A percentile compares a stretch with the other conserved stretches of the same genome.
These are phyloP conservation scores for Colletotrichum lentis DNA, from an alignment of 2,329 filamentous ascomycete genomes.

Conservation along the genomic window DNA sequence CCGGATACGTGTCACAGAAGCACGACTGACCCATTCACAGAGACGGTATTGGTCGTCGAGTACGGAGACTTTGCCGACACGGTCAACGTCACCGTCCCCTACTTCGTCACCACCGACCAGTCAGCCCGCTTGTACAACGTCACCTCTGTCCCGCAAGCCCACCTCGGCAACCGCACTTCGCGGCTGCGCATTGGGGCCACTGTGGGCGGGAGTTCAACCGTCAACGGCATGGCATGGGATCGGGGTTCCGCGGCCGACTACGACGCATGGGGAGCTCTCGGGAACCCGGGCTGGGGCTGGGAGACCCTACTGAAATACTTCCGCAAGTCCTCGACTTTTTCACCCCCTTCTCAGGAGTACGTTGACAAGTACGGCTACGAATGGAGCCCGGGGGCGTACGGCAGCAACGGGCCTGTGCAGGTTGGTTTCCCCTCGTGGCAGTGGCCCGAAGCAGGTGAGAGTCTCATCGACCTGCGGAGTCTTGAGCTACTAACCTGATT, in stretches of 20 bases:
- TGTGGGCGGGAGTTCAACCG: conserved; percentile 44
- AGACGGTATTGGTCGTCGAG: conserved; percentile 43
- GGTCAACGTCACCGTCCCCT: conserved; percentile 41
- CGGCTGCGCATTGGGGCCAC: conserved; percentile 42
- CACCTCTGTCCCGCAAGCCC: conserved; percentile 42
- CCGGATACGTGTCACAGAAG: not conserved
- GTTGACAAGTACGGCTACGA: conserved; percentile 24
- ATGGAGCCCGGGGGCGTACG: conserved; percentile 20
- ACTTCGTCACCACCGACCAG: conserved; percentile 37
- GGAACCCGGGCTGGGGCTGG: conserved; percentile 51
- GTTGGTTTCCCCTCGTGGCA: conserved; percentile 43
- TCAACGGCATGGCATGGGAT: conserved; percentile 47
- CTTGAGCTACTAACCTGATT: not conserved
- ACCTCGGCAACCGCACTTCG: conserved; percentile 40
- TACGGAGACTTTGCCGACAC: conserved; percentile 44
- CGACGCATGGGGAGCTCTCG: conserved; percentile 50
- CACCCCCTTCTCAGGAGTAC: conserved; percentile 35
- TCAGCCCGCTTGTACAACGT: conserved; percentile 28
- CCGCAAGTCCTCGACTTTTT: conserved; percentile 42
- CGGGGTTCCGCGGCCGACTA: conserved; percentile 43
- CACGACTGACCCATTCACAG: conserved; percentile 6
- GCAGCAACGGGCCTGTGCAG: conserved; percentile 39
- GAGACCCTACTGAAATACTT: conserved; percentile 46
- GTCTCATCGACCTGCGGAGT: not conserved
- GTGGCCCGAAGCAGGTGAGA: conserved; percentile 40